Conservation (phyloP, 768 basidiomycete species). For the Mycena epipterygia region DNA sequence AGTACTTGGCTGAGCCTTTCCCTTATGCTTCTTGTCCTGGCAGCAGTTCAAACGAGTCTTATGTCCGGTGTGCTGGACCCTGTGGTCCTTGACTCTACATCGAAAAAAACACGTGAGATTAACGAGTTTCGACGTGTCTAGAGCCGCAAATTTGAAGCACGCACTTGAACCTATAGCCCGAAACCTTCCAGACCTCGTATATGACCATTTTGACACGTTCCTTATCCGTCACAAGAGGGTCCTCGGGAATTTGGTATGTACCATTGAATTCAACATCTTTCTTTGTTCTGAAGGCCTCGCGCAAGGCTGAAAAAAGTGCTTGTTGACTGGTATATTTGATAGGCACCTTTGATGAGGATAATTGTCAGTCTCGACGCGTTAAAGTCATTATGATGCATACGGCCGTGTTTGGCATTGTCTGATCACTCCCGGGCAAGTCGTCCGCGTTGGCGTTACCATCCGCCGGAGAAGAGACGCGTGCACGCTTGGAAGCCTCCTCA, state of each 20-base stretch:
- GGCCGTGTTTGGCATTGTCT: too few species aligned
- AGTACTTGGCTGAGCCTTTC: neutral
- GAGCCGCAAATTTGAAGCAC: neutral
- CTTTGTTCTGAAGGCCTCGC: neutral
- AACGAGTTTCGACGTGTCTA: neutral
- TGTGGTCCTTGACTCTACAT: constrained; percentile 6
- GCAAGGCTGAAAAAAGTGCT: neutral
- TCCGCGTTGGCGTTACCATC: too few species aligned
- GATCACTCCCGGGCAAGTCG: too few species aligned
- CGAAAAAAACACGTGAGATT: neutral
- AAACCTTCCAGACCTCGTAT: constrained; percentile 22
- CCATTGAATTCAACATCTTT: neutral
- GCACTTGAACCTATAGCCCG: constrained; percentile 26
- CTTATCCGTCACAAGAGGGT: constrained; percentile 12
- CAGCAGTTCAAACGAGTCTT: constrained; percentile 29
- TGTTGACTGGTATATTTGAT: neutral
- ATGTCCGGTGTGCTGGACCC: constrained; percentile 10
- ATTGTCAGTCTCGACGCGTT: too few species aligned
- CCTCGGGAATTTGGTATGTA: constrained; percentile 9
- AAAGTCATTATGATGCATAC: too few species aligned
- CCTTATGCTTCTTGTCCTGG: constrained; percentile 28
- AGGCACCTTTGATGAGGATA: too few species aligned
- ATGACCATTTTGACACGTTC: constrained; percentile 9
- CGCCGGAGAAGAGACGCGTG: too few species aligned
- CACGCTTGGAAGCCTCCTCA: too few species aligned